Evolutionary conservation across 2,329 filamentous ascomycete genomes (phyloP).

Genomic region (Sporothrix variecibatus): DNA sequence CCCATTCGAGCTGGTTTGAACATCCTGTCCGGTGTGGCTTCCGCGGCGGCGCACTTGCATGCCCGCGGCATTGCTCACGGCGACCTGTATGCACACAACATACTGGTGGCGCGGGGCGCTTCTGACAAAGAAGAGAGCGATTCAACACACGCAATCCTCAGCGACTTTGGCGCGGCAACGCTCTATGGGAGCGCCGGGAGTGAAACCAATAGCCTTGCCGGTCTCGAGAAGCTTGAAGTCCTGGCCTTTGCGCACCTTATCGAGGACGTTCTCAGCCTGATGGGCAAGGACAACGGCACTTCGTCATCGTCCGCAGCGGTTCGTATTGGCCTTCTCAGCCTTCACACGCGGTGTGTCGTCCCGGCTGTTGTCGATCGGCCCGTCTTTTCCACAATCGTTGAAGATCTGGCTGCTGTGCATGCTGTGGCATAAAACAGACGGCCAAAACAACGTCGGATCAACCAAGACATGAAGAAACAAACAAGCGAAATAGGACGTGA

Average conservation of each 20-base stretch:
- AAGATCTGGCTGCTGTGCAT: slow-evolving; percentile 28
- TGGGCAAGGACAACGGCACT: slow-evolving; percentile 24
- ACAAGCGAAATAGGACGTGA: not conserved
- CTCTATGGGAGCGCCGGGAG: slow-evolving; percentile 41
- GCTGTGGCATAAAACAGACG: not conserved
- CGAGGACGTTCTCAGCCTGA: slow-evolving; percentile 47
- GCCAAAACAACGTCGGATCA: not conserved
- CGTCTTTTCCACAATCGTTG: slow-evolving; percentile 38
- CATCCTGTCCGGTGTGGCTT: slow-evolving; percentile 46
- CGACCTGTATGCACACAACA: slow-evolving; percentile 52
- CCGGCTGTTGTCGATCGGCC: slow-evolving; percentile 37
- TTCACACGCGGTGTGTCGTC: slow-evolving; percentile 38
- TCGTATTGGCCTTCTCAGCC: slow-evolving; percentile 31
- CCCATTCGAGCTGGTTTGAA: slow-evolving; percentile 43
- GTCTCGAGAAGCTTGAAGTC: slow-evolving; percentile 49
- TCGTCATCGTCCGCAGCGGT: not conserved
- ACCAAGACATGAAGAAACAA: not conserved
- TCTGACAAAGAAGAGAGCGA: not conserved
- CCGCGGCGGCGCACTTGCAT: slow-evolving; percentile 48
- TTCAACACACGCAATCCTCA: slow-evolving; percentile 46
- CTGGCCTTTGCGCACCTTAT: slow-evolving; percentile 51
- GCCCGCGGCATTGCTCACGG: slow-evolving; percentile 47
- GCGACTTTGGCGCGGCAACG: slow-evolving; percentile 52
- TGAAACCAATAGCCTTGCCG: slow-evolving; percentile 17
- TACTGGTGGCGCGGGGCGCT: slow-evolving; percentile 39